These are phyloP conservation scores for Annona cherimola DNA, from an alignment of 164 flowering plant species.

Conservation along the genomic window DNA sequence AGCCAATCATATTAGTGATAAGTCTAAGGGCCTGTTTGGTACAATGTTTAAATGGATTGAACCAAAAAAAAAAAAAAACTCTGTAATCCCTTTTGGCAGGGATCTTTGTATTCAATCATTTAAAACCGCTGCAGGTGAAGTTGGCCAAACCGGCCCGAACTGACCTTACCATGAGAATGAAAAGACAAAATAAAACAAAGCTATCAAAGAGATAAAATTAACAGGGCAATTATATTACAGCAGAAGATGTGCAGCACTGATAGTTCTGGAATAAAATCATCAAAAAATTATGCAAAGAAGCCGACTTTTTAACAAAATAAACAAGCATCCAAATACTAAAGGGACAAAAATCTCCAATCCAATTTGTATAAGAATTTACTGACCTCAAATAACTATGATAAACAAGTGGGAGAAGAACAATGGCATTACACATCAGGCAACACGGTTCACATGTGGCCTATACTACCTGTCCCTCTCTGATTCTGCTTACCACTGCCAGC, in stretches of 20 bases:
- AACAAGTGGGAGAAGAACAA: slow-evolving; percentile 13
- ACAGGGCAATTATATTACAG: slow-evolving; percentile 19
- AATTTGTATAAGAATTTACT: slow-evolving; percentile 18
- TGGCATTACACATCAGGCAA: slow-evolving; percentile 17
- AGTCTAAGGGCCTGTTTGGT: no score
- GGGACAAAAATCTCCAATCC: slow-evolving; percentile 10
- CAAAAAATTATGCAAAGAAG: slow-evolving; percentile 1
- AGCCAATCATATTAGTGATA: neutral
- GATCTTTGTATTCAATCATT: no score
- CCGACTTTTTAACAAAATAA: slow-evolving; percentile 7
- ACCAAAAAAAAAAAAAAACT: no score
- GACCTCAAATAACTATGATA: slow-evolving; percentile 18
- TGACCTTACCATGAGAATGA: neutral
- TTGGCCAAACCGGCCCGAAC: no score
- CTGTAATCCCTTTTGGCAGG: no score
- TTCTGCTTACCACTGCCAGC: slow-evolving; percentile 24
- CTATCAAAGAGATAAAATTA: neutral
- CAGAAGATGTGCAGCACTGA: slow-evolving; percentile 8
- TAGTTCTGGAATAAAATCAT: slow-evolving; percentile 3
- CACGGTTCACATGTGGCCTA: slow-evolving; percentile 15
- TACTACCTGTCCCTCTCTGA: slow-evolving; percentile 19
- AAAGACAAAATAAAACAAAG: neutral
- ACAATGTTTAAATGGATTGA: no score
- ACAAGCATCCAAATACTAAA: slow-evolving; percentile 8
- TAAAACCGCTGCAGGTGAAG: no score